Evolutionary conservation across 257 asterid species (phyloP).

Genomic region (Jacaranda mimosifolia): DNA sequence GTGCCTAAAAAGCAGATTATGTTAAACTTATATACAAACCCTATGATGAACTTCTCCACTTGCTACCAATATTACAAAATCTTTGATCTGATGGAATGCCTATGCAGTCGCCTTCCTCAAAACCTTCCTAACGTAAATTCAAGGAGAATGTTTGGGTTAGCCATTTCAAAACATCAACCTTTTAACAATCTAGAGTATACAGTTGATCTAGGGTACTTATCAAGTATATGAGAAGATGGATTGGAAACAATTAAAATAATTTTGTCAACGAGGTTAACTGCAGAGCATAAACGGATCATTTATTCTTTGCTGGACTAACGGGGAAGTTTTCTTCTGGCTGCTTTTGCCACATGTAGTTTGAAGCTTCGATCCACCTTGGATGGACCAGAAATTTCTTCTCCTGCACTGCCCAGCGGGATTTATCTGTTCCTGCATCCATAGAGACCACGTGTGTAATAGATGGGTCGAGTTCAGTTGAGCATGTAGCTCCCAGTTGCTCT

Average conservation of each 20-base stretch:
- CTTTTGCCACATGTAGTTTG: constrained; percentile 70
- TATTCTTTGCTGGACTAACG: constrained; percentile 42
- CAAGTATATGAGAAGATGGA: neutral
- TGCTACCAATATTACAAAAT: constrained; percentile 9
- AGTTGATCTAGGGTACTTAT: constrained; percentile 2
- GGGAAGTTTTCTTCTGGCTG: constrained; percentile 76
- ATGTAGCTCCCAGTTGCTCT: constrained; percentile 75
- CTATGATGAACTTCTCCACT: neutral
- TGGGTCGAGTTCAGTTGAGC: constrained; percentile 57
- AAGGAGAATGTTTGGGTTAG: neutral
- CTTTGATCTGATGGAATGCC: constrained; percentile 2
- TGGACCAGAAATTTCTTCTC: constrained; percentile 68
- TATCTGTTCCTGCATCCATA: constrained; percentile 65
- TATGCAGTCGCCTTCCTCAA: constrained; percentile 9
- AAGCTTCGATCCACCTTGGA: constrained; percentile 83
- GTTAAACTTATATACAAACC: neutral
- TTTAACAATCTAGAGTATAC: constrained; percentile 12
- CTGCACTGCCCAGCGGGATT: constrained; percentile 67
- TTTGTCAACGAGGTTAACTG: constrained; percentile 17
- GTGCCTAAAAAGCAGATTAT: too few species aligned
- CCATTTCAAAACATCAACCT: neutral
- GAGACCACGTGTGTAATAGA: constrained; percentile 84
- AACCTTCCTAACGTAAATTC: neutral
- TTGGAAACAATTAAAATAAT: constrained; percentile 6
- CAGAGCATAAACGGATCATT: constrained; percentile 26